These are phyloP conservation scores for Glutinoglossum americanum DNA, from an alignment of 495 filamentous ascomycete species.

Conservation along the genomic window DNA sequence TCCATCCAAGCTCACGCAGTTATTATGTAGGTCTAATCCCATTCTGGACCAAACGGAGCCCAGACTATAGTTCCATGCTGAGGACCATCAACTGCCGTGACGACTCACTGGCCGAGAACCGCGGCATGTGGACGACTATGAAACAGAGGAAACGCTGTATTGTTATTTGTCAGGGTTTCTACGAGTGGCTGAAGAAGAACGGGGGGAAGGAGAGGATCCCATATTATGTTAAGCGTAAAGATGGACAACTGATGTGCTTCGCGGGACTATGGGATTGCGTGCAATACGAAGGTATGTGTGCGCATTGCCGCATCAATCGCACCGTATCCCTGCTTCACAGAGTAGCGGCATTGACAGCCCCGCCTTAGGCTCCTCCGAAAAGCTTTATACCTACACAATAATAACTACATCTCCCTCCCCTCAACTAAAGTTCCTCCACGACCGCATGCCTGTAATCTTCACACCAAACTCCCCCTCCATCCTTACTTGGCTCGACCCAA, in stretches of 20 bases:
- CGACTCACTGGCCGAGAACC: constrained; percentile 54
- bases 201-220: constrained; percentile 60
- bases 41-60: constrained; percentile 73
- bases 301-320: too few relatives aligned
- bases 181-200: constrained; percentile 81
- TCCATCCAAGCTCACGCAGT: constrained; percentile 13
- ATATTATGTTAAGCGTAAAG: constrained; percentile 59
- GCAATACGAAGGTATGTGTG: constrained; percentile 42
- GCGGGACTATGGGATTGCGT: constrained; percentile 88
- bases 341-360: background rate
- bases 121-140: constrained; percentile 82
- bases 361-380: constrained; percentile 29
- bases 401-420: constrained; percentile 73
- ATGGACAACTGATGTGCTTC: constrained; percentile 68
- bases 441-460: constrained; percentile 87
- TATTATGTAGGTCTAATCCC: constrained; percentile 39
- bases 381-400: constrained; percentile 69
- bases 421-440: constrained; percentile 66
- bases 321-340: too few relatives aligned
- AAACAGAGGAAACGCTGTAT: constrained; percentile 74
- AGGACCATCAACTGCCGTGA: constrained; percentile 91
- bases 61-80: constrained; percentile 52
- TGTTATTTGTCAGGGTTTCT: constrained; percentile 77
- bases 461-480: constrained; percentile 54
- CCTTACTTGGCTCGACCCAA: constrained; percentile 60